phyloP scores from a whole-genome alignment of 768 basidiomycete genomes.

The Boletellus emodensis region DNA sequence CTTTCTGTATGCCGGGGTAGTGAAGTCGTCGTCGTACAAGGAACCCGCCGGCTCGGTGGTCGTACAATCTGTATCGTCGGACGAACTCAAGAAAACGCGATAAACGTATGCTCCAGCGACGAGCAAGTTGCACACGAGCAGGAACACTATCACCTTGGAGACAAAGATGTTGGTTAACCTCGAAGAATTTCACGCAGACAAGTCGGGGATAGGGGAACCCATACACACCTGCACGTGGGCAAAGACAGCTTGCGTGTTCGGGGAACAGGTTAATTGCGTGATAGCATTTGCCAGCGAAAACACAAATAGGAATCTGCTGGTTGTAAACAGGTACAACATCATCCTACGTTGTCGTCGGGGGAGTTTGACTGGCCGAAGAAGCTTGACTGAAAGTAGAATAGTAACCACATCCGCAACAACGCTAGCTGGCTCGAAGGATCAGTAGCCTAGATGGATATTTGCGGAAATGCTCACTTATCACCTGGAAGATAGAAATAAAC shows the following conservation, averaged over 20 bases:
- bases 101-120: constrained; percentile 1
- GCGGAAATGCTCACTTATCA: constrained; percentile 1
- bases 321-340: constrained; percentile 13
- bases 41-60: background rate
- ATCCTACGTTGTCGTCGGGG: constrained; percentile 14
- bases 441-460: too few species aligned
- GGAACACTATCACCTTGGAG: too few species aligned
- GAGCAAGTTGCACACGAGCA: background rate
- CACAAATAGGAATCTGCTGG: constrained; percentile 6
- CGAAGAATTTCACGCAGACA: too few species aligned
- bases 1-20: background rate
- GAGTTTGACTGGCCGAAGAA: constrained; percentile 16
- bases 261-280: background rate
- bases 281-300: constrained; percentile 2
- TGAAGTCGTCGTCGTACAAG: constrained; percentile 7
- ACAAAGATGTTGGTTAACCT: too few species aligned
- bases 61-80: background rate
- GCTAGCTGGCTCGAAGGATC: background rate
- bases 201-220: too few species aligned
- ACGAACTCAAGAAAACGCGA: background rate
- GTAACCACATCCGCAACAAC: constrained; percentile 1
- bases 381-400: constrained; percentile 4
- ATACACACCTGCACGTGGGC: background rate
- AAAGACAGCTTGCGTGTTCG: background rate
- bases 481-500: background rate